Base-by-base conservation (phyloP, 371 early-diverging fungal species). In the Thermomucor indicae-seudaticae region DNA sequence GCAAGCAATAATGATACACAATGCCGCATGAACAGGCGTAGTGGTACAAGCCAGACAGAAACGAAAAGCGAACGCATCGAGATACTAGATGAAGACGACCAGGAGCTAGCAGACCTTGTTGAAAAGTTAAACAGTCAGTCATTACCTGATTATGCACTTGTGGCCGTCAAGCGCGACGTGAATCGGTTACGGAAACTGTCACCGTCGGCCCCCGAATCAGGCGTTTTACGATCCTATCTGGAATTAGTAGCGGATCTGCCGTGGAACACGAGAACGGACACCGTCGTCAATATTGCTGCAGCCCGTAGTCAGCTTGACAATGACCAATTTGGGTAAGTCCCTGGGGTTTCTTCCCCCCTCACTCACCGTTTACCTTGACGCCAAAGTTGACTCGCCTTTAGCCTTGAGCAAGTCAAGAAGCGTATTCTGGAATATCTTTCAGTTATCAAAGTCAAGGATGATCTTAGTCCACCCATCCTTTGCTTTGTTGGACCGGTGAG, bases 381-480 rank as follows among this genome's bases (percentile, higher is more conserved):
- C 3, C 17, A 5, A 23, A n/a, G n/a, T 27, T 20, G 6, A 17
- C 17, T 11, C 42, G 7, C 30, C 11, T 31, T 30, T 39, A 70
- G 70, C 4, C 72, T 94, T 27, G 86, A 84, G 27, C 82, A 81
- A n/a, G 89, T 91, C 29, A 92, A 94, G 61, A 80, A 73, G 28
- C 77, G 92, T 35, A 86, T 94, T 20, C 50, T 94, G 41, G 91
- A 91, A 60, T 91, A 85, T 60, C 64, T 92, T 23, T 87, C 94
- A 3, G 89, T 92, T 1, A 67, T 88, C 22, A 91, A 92, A 61
- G 58, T 78, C 28, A 89, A 86, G 47, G 65, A 79, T 19, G 85
- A 87, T 58, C 27, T 53, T 27, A 49, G 50, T 19, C 86, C 89
- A 1, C 92, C 92, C 12, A 90, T 93, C 38, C 59, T 93, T 31